These are phyloP conservation scores for Magnaporthiopsis rhizophila DNA, from an alignment of 2,329 filamentous ascomycete species.

Conservation along the genomic window DNA sequence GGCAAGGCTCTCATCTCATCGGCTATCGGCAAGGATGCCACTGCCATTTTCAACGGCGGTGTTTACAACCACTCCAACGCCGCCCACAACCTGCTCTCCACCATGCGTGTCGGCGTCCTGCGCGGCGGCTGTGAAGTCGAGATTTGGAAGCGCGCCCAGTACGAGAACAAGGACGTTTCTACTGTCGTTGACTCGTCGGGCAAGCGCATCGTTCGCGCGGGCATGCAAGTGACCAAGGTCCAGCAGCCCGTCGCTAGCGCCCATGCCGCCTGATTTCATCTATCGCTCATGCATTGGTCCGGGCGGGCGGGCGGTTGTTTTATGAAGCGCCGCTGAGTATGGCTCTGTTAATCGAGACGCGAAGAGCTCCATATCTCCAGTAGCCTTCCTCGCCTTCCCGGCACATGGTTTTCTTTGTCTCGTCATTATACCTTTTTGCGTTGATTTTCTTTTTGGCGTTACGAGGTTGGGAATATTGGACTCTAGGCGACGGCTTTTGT, in stretches of 20 bases:
- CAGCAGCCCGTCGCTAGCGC: constrained; percentile 72
- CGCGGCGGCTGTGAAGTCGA: constrained; percentile 83
- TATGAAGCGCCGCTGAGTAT: neutral
- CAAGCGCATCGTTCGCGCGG: constrained; percentile 76
- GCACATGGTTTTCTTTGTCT: too few relatives aligned
- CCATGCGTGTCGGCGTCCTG: constrained; percentile 81
- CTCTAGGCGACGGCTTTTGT: neutral
- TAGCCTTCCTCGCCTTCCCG: neutral
- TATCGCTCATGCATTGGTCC: neutral
- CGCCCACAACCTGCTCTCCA: constrained; percentile 80
- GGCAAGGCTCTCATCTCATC: constrained; percentile 79
- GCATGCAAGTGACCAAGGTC: constrained; percentile 77
- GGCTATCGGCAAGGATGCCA: constrained; percentile 79
- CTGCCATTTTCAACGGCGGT: constrained; percentile 85
- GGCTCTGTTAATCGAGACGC: neutral
- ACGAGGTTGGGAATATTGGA: neutral
- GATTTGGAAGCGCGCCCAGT: constrained; percentile 84
- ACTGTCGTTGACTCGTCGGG: constrained; percentile 75
- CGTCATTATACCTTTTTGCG: neutral
- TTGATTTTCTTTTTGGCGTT: neutral
- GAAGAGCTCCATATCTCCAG: neutral
- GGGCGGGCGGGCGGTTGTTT: neutral
- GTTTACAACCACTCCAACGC: constrained; percentile 87
- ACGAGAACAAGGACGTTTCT: constrained; percentile 75
- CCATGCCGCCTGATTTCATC: constrained; percentile 59